These are phyloP conservation scores for Podila epicladia DNA, from an alignment of 192 early-diverging fungal genomes.

Conservation along the genomic window DNA sequence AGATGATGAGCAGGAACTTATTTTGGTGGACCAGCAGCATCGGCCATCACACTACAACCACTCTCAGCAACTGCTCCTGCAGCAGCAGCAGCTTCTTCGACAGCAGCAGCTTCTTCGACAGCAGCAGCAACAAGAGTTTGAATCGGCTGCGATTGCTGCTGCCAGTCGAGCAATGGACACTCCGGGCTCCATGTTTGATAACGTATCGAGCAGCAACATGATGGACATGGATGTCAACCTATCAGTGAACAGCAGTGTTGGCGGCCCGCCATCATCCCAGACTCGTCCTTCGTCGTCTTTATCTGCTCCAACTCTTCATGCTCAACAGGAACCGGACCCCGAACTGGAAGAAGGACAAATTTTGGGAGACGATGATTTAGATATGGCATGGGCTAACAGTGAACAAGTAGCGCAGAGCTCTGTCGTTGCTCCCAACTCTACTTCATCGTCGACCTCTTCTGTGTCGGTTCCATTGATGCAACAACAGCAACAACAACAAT, in stretches of 20 bases:
- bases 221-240: background rate
- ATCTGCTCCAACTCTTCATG: conserved; percentile 20
- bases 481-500: background rate
- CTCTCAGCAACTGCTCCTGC: conserved; percentile 27
- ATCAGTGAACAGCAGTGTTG: background rate
- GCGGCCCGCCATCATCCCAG: background rate
- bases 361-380: conserved; percentile 30
- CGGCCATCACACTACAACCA: conserved; percentile 34
- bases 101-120: conserved; percentile 27
- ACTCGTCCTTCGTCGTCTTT: conserved; percentile 5
- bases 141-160: conserved; percentile 8
- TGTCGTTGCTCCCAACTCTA: background rate
- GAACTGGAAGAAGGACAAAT: conserved; percentile 44
- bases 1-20: conserved; percentile 33
- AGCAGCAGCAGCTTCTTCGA: conserved; percentile 32
- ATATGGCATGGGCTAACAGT: conserved; percentile 28
- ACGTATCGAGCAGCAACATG: conserved; percentile 4
- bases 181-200: background rate
- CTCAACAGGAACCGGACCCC: conserved; percentile 19
- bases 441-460: background rate
- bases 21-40: conserved; percentile 31
- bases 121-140: conserved; percentile 16
- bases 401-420: background rate
- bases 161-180: conserved; percentile 2
- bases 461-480: background rate